phyloP scores from a whole-genome alignment of 306 rosid genomes.

The Corylus americana region DNA sequence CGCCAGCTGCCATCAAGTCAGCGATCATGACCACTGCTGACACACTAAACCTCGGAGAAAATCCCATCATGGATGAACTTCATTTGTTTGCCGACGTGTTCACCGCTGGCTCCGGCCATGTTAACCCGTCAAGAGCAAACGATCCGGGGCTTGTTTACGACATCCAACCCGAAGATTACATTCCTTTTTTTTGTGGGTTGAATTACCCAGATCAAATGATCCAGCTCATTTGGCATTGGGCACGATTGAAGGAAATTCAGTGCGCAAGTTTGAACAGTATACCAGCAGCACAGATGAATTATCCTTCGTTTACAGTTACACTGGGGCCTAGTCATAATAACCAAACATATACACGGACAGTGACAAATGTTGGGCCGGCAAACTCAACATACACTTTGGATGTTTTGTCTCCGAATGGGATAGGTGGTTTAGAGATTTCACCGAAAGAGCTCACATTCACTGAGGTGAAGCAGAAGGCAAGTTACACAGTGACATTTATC shows the following conservation, averaged over 20 bases:
- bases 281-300: conserved; percentile 47
- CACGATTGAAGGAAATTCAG: not conserved
- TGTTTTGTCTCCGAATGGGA: conserved; percentile 31
- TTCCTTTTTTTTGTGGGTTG: conserved; percentile 58
- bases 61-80: conserved; percentile 32
- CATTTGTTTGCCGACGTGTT: conserved; percentile 34
- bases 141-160: conserved; percentile 58
- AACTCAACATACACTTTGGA: conserved; percentile 33
- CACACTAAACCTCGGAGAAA: conserved; percentile 19
- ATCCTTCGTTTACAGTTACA: conserved; percentile 46
- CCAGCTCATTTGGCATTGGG: conserved; percentile 15
- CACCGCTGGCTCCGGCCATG: conserved; percentile 57
- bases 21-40: conserved; percentile 48
- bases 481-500: conserved; percentile 30
- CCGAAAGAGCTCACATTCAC: conserved; percentile 40
- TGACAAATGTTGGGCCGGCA: conserved; percentile 50
- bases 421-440: conserved; percentile 15
- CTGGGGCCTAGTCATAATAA: conserved; percentile 13
- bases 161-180: conserved; percentile 40
- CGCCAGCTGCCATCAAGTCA: conserved; percentile 61
- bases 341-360: conserved; percentile 40
- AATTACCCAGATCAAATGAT: conserved; percentile 42
- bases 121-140: conserved; percentile 51
- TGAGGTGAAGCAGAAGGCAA: conserved; percentile 37
- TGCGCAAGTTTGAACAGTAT: conserved; percentile 36